A percentile compares a stretch with the other conserved stretches of the same genome.
These are phyloP conservation scores for Dactylellina parvicollis DNA, from an alignment of 2,329 filamentous ascomycete genomes.

Conservation along the genomic window DNA sequence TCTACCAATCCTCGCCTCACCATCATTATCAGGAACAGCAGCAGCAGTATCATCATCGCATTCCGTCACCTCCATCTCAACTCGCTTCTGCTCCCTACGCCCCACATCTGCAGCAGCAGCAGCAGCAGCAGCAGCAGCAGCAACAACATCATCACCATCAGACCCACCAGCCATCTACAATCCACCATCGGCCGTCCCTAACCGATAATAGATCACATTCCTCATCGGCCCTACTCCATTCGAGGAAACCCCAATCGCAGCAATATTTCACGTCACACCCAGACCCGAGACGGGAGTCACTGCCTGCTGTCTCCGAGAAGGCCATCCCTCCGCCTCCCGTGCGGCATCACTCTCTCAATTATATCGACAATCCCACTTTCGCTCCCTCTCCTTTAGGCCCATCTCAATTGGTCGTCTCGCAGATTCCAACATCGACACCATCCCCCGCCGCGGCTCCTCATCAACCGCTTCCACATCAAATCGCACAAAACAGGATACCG, in stretches of 20 bases:
- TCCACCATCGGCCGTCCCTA: conserved; percentile 32
- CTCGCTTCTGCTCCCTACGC: conserved; percentile 4
- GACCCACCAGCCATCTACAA: conserved; percentile 21
- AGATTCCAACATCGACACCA: conserved; percentile 32
- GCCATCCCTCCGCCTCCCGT: conserved; percentile 32
- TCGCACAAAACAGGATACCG: conserved; percentile 34
- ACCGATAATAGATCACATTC: conserved; percentile 27
- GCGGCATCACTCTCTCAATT: conserved; percentile 39
- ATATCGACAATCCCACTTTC: conserved; percentile 42
- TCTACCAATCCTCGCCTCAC: conserved; percentile 8
- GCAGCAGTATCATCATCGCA: conserved; percentile 33
- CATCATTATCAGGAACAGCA: conserved; percentile 30
- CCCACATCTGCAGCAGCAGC: conserved; percentile 17
- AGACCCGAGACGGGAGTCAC: conserved; percentile 38
- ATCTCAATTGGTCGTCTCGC: conserved; percentile 24
- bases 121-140: conserved; percentile 13
- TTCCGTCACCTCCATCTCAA: conserved; percentile 19
- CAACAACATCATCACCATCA: conserved; percentile 28
- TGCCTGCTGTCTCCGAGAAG: conserved; percentile 42
- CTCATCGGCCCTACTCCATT: conserved; percentile 18
- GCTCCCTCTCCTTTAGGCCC: conserved; percentile 33
- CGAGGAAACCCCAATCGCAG: conserved; percentile 33
- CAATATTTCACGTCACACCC: conserved; percentile 33
- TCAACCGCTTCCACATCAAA: conserved; percentile 7
- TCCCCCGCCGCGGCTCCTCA: conserved; percentile 4